Percentiles rank a stretch among this genome's conserved stretches.
These are phyloP conservation scores for Schizophyllum commune DNA, from an alignment of 1,284 basidiomycete species.

Conservation along the genomic window DNA sequence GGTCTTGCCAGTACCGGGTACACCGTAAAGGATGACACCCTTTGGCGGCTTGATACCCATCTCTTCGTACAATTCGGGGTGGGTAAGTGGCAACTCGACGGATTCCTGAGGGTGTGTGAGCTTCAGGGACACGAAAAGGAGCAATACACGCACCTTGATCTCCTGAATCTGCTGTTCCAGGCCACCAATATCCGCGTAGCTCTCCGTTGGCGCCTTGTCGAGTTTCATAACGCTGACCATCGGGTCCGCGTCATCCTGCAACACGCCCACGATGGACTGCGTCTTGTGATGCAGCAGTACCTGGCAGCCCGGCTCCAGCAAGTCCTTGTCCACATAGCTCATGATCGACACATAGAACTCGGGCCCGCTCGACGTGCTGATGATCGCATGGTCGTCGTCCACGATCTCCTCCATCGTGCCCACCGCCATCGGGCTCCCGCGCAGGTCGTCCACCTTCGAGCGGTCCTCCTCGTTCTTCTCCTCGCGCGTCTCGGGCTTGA, in stretches of 20 bases:
- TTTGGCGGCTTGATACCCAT: constrained; percentile 99
- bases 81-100: constrained; percentile 95
- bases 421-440: constrained; percentile 95
- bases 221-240: constrained; percentile 99
- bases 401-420: constrained; percentile 99
- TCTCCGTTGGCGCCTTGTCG: constrained; percentile 98
- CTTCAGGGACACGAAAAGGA: neutral
- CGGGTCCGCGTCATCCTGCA: constrained; percentile 96
- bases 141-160: constrained; percentile 69
- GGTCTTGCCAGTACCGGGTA: constrained; percentile 98
- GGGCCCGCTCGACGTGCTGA: constrained; percentile 91
- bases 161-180: constrained; percentile 97
- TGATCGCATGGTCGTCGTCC: constrained; percentile 99
- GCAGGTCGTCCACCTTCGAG: constrained; percentile 89
- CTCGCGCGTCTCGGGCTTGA: constrained; percentile 81
- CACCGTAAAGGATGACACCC: constrained; percentile 98
- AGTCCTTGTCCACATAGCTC: constrained; percentile 98
- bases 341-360: constrained; percentile 99
- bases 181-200: constrained; percentile 98
- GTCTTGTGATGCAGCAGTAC: constrained; percentile 97
- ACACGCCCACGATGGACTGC: constrained; percentile 90
- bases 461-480: constrained; percentile 97
- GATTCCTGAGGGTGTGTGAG: constrained; percentile 65
- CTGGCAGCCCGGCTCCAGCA: constrained; percentile 93
- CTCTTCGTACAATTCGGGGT: constrained; percentile 98